phyloP scores from a whole-genome alignment of 108 stramenopile species.

The Cyclotella distinguenda region DNA sequence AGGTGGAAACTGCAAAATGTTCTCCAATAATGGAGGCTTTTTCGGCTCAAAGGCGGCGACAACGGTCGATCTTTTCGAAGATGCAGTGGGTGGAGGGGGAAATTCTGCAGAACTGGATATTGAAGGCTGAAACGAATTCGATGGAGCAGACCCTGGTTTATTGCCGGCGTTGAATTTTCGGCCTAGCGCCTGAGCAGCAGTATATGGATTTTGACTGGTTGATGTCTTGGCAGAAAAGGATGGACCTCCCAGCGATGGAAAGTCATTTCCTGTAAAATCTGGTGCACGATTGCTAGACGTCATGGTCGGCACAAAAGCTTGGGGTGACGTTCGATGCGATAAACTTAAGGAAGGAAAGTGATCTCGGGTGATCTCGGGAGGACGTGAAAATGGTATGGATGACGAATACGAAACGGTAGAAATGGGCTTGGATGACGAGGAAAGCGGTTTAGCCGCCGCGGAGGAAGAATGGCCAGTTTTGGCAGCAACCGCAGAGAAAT shows the following conservation, averaged over 20 bases:
- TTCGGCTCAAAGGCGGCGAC: slow-evolving; percentile 34
- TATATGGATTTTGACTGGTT: slow-evolving; percentile 19
- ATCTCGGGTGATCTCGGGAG: slow-evolving; percentile 33
- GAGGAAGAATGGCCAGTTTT: not conserved
- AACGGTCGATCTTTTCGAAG: slow-evolving; percentile 21
- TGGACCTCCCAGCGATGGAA: slow-evolving; percentile 40
- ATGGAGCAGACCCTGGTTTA: slow-evolving; percentile 20
- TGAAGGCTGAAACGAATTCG: slow-evolving; percentile 15
- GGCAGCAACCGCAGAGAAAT: slow-evolving; percentile 32
- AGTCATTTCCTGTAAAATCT: slow-evolving; percentile 11
- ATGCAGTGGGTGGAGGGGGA: slow-evolving; percentile 29
- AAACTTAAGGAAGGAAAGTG: slow-evolving; percentile 62
- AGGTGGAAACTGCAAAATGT: slow-evolving; percentile 55
- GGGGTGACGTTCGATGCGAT: not conserved
- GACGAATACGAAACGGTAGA: slow-evolving; percentile 27
- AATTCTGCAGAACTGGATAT: slow-evolving; percentile 32
- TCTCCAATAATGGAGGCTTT: slow-evolving; percentile 44
- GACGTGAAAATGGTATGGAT: slow-evolving; percentile 23
- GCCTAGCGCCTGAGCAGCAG: slow-evolving; percentile 40
- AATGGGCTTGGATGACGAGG: slow-evolving; percentile 28
- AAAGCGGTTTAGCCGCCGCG: not conserved
- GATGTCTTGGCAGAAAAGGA: not conserved
- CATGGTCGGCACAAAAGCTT: slow-evolving; percentile 41
- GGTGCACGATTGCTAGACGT: slow-evolving; percentile 18
- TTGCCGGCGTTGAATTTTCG: slow-evolving; percentile 33